A percentile compares a stretch with the other conserved stretches of the same genome.
phyloP scores from a whole-genome alignment of 305 asterid species.

The Plantago rigida region DNA sequence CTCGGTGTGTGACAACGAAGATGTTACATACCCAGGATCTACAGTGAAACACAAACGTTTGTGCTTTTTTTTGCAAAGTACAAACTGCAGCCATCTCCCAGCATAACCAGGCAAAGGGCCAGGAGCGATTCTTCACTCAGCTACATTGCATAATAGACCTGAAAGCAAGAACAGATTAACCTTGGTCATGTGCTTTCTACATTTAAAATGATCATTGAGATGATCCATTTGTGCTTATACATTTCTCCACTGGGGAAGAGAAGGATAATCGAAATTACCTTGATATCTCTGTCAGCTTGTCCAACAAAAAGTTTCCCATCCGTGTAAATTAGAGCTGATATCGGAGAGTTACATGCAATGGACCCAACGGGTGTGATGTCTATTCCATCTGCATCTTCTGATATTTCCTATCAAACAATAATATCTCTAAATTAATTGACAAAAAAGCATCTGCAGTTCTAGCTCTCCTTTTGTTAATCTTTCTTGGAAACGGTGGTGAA shows the following conservation, averaged over 20 bases:
- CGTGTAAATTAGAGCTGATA: constrained; percentile 50
- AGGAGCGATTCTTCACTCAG: background rate
- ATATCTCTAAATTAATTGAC: constrained; percentile 5
- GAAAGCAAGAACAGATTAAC: background rate
- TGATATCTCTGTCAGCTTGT: constrained; percentile 55
- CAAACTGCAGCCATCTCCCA: too few species aligned
- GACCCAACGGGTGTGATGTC: constrained; percentile 45
- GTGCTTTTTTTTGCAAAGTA: too few species aligned
- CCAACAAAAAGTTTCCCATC: constrained; percentile 66
- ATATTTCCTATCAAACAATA: constrained; percentile 41
- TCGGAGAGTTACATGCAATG: constrained; percentile 45
- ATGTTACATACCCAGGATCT: too few species aligned
- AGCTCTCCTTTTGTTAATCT: background rate
- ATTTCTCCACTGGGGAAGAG: background rate
- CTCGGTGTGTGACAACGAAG: too few species aligned
- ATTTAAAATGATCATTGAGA: too few species aligned
- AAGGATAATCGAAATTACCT: constrained; percentile 30
- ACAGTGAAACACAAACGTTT: too few species aligned
- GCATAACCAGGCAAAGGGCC: background rate
- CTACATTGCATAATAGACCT: constrained; percentile 13
- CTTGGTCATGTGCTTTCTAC: background rate
- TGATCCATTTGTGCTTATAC: background rate
- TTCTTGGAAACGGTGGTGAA: background rate
- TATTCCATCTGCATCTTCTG: constrained; percentile 34
- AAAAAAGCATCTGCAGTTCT: background rate